phyloP scores from a whole-genome alignment of 306 rosid species.

The Cicer yamashitae region DNA sequence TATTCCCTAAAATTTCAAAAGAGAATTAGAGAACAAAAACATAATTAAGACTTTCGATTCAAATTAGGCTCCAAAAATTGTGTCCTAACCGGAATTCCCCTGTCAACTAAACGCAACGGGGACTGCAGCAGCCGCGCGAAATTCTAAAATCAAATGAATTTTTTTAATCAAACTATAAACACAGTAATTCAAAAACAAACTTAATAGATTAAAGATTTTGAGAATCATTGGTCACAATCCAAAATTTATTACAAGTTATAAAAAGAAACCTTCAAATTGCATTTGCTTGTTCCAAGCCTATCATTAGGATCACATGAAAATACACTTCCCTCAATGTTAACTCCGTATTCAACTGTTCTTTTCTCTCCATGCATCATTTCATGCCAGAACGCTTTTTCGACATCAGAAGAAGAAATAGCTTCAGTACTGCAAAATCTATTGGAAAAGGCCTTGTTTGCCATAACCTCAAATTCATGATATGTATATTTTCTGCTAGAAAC shows the following conservation, averaged over 20 bases:
- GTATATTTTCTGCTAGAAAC: slow-evolving; percentile 38
- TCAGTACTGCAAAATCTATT: slow-evolving; percentile 38
- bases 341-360: slow-evolving; percentile 51
- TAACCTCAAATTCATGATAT: slow-evolving; percentile 29
- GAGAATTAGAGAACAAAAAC: neutral
- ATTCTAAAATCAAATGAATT: slow-evolving; percentile 41
- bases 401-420: slow-evolving; percentile 37
- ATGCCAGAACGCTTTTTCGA: slow-evolving; percentile 54
- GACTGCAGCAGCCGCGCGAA: slow-evolving; percentile 46
- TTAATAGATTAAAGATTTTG: neutral
- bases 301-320: slow-evolving; percentile 56
- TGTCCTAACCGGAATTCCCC: slow-evolving; percentile 48
- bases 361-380: slow-evolving; percentile 47
- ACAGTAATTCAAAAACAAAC: neutral
- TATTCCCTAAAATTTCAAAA: slow-evolving; percentile 47
- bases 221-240: neutral
- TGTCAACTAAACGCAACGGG: slow-evolving; percentile 43
- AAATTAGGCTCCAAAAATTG: slow-evolving; percentile 6
- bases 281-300: slow-evolving; percentile 50
- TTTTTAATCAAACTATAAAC: neutral
- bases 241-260: neutral
- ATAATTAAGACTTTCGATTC: neutral
- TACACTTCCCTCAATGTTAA: slow-evolving; percentile 55
- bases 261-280: slow-evolving; percentile 53
- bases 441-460: slow-evolving; percentile 42